These are phyloP conservation scores for Dothideomycetes sp. DNA, from an alignment of 2,329 filamentous ascomycete species.

Conservation along the genomic window DNA sequence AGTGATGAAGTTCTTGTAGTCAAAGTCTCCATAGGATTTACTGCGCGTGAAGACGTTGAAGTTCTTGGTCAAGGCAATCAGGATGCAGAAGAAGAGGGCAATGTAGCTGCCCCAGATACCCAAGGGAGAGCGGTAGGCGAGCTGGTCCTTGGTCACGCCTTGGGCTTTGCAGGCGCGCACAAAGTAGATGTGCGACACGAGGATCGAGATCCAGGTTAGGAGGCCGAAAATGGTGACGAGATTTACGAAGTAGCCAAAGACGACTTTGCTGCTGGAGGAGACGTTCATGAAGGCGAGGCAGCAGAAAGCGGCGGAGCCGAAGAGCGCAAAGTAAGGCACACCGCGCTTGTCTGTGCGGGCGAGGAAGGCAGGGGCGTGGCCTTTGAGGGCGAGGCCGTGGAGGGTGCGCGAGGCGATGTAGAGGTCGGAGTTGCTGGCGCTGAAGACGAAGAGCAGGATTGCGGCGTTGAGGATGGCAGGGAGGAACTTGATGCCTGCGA, in stretches of 20 bases:
- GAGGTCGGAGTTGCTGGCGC: conserved; percentile 64
- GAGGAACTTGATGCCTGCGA: conserved; percentile 52
- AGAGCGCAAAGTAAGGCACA: conserved; percentile 58
- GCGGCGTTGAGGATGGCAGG: conserved; percentile 62
- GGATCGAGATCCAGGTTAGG: conserved; percentile 38
- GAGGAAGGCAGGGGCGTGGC: conserved; percentile 62
- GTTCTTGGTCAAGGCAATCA: conserved; percentile 76
- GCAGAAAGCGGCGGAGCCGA: conserved; percentile 48
- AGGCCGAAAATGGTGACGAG: conserved; percentile 27
- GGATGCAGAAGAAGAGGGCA: conserved; percentile 57
- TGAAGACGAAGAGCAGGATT: conserved; percentile 67
- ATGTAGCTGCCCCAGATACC: conserved; percentile 58
- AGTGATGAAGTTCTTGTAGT: conserved; percentile 68
- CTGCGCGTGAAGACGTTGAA: conserved; percentile 56
- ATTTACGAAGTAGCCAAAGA: conserved; percentile 40
- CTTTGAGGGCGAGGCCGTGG: conserved; percentile 61
- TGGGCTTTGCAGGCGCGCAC: conserved; percentile 34
- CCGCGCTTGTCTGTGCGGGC: conserved; percentile 59
- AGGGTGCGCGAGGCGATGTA: conserved; percentile 65
- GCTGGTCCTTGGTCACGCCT: conserved; percentile 28
- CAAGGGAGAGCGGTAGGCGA: conserved; percentile 54
- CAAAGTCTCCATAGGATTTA: conserved; percentile 43
- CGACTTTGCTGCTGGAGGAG: conserved; percentile 25
- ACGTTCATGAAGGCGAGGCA: conserved; percentile 44
- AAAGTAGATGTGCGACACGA: conserved; percentile 39